Conservation (phyloP, 208 protist species). For the Acanthamoeba castellanii region DNA sequence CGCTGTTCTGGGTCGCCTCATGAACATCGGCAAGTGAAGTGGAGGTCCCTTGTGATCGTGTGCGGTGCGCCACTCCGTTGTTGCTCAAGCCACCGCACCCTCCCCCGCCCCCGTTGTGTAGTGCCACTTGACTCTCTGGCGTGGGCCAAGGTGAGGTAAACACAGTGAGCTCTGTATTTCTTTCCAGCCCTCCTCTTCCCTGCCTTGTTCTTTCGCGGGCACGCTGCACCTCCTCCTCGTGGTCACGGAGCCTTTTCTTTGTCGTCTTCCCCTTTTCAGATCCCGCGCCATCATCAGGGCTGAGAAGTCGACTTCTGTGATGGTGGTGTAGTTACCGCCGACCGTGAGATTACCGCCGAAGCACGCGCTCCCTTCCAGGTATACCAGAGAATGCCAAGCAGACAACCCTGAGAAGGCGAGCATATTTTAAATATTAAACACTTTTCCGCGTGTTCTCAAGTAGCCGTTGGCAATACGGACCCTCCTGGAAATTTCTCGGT, state of each 20-base stretch:
- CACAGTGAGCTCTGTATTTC: background rate
- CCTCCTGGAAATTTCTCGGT: background rate
- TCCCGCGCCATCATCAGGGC: background rate
- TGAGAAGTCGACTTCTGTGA: background rate
- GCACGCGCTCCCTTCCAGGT: background rate
- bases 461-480: background rate
- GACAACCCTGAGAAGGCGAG: no score
- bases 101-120: no score
- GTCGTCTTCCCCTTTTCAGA: background rate
- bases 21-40: constrained; percentile 68
- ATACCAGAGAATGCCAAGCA: background rate
- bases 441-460: background rate
- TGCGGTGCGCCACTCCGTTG: no score
- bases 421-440: background rate
- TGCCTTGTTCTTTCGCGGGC: no score
- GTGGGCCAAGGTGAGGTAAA: background rate
- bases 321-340: background rate
- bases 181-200: background rate
- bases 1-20: constrained; percentile 38
- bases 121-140: background rate
- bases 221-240: no score
- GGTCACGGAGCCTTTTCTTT: no score
- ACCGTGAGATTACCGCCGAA: background rate
- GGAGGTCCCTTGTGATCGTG: background rate
- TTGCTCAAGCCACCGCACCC: no score